Percentiles rank a stretch among this genome's conserved stretches.
These are phyloP conservation scores for Echinosophora koreensis DNA, from an alignment of 306 rosid species.

Conservation along the genomic window DNA sequence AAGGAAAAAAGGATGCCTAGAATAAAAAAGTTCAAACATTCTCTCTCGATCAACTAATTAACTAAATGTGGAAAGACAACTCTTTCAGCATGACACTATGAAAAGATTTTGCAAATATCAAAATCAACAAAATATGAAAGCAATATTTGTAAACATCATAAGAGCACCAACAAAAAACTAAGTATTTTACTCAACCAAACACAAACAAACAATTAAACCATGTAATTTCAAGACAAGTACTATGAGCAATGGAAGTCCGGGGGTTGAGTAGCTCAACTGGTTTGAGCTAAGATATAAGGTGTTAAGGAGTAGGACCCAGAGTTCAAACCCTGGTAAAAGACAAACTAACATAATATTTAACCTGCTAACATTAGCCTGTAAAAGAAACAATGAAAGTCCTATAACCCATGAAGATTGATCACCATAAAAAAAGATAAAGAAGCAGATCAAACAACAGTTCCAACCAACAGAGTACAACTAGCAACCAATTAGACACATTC, in stretches of 20 bases:
- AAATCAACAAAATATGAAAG: background rate
- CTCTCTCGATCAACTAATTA: background rate
- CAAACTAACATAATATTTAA: too few species aligned
- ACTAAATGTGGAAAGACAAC: too few species aligned
- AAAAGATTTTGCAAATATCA: background rate
- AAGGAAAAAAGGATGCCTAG: too few species aligned
- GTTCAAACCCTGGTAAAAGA: too few species aligned
- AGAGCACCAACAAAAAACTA: background rate
- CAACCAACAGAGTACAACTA: slow-evolving; percentile 22
- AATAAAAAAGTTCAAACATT: background rate
- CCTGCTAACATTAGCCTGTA: too few species aligned
- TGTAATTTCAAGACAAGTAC: background rate
- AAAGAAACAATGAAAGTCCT: background rate
- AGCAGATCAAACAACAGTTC: slow-evolving; percentile 36
- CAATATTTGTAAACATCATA: background rate
- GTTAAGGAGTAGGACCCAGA: too few species aligned
- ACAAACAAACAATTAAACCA: slow-evolving; percentile 25
- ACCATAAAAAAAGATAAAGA: background rate
- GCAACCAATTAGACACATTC: slow-evolving; percentile 30
- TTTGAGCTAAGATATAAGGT: too few species aligned
- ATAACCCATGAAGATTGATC: slow-evolving; percentile 6
- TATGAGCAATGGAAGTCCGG: background rate
- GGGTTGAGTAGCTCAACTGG: too few species aligned
- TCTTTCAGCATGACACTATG: background rate
- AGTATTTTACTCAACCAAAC: slow-evolving; percentile 1